A percentile compares a stretch with the other conserved stretches of the same genome.
These are phyloP conservation scores for Lodderomyces pseudojiufengensis DNA, from an alignment of 1,139 yeast species.

Conservation along the genomic window DNA sequence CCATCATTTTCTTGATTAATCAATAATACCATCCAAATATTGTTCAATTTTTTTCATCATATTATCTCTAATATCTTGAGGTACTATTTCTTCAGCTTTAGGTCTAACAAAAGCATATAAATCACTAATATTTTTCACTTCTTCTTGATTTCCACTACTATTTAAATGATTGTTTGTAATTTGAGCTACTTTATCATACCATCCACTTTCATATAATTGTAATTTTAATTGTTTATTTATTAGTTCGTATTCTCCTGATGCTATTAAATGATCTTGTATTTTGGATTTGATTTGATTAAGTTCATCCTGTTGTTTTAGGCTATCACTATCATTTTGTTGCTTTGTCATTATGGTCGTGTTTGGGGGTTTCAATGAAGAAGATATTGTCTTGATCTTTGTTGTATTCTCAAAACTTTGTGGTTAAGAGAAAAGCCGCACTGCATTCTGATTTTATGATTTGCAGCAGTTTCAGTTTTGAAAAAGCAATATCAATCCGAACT, in stretches of 20 bases:
- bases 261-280: constrained; percentile 66
- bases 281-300: constrained; percentile 54
- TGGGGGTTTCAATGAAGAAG: no score
- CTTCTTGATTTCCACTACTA: constrained; percentile 9
- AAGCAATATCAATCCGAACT: constrained; percentile 1
- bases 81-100: constrained; percentile 66
- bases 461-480: not conserved
- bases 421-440: no score
- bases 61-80: constrained; percentile 59
- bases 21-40: constrained; percentile 55
- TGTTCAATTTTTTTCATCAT: constrained; percentile 54
- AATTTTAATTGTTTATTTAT: constrained; percentile 60
- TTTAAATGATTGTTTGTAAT: constrained; percentile 45
- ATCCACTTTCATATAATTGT: constrained; percentile 71
- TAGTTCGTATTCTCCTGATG: constrained; percentile 76
- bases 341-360: constrained; percentile 1
- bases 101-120: constrained; percentile 56
- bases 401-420: no score
- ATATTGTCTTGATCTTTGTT: no score
- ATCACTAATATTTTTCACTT: constrained; percentile 32
- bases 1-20: constrained; percentile 14
- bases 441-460: not conserved
- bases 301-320: constrained; percentile 37
- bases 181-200: constrained; percentile 74
- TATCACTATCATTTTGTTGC: constrained; percentile 17